Percentiles rank a stretch among this genome's conserved stretches.
Evolutionary conservation across 257 asterid species (phyloP).

Genomic region (Capsicum baccatum): DNA sequence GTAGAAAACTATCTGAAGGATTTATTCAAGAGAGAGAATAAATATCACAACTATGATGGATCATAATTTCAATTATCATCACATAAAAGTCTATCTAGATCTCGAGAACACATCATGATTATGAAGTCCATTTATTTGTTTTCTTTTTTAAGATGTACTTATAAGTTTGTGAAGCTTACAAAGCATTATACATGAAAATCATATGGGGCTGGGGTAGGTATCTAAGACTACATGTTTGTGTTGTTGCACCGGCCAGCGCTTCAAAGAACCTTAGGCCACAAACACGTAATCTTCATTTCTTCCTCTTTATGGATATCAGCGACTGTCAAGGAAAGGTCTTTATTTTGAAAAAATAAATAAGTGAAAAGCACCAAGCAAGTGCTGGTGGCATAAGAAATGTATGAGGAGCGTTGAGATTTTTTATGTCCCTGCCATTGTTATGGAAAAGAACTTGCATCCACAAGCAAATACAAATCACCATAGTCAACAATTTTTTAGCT

Average conservation of each 20-base stretch:
- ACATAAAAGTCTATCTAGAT: too few species aligned
- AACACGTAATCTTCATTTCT: neutral
- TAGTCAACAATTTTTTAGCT: neutral
- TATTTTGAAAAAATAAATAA: neutral
- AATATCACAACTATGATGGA: too few species aligned
- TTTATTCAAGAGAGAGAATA: too few species aligned
- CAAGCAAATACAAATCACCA: neutral
- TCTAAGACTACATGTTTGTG: neutral
- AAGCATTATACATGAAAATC: neutral
- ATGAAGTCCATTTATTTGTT: too few species aligned
- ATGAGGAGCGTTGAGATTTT: constrained; percentile 6
- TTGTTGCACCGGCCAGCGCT: neutral
- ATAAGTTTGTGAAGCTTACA: too few species aligned
- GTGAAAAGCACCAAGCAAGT: neutral
- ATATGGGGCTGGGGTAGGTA: neutral
- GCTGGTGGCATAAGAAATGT: neutral
- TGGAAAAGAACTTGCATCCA: neutral
- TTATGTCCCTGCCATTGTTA: neutral
- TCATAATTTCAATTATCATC: too few species aligned
- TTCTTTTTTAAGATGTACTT: too few species aligned
- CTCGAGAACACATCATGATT: too few species aligned
- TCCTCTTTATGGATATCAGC: neutral
- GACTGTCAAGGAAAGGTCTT: constrained; percentile 7
- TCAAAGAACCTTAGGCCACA: neutral
- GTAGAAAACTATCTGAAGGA: too few species aligned